Evolutionary conservation across 1,139 yeast species (phyloP).

Genomic region (Schwanniomyces etchellsii): DNA sequence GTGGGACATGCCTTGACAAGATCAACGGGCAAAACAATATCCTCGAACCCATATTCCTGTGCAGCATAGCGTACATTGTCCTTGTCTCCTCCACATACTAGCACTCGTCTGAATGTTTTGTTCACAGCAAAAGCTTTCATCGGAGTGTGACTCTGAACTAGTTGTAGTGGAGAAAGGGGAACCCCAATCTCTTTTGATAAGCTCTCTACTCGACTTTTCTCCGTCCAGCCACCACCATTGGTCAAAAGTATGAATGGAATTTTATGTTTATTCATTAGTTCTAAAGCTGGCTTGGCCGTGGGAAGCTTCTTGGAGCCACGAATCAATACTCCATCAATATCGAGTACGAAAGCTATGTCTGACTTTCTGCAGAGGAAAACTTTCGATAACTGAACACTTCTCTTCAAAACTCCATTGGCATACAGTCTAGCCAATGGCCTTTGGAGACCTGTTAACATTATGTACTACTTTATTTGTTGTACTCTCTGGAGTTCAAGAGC

Average conservation of each 20-base stretch:
- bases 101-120: slow-evolving; percentile 49
- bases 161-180: slow-evolving; percentile 53
- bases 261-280: slow-evolving; percentile 45
- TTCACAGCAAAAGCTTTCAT: slow-evolving; percentile 52
- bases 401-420: no score
- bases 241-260: slow-evolving; percentile 83
- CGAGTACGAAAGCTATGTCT: slow-evolving; percentile 25
- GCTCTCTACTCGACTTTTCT: slow-evolving; percentile 52
- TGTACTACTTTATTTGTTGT: no score
- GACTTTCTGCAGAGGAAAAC: background rate
- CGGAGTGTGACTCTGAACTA: slow-evolving; percentile 91
- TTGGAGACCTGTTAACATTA: no score
- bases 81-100: slow-evolving; percentile 80
- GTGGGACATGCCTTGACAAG: slow-evolving; percentile 51
- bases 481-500: no score
- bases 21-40: slow-evolving; percentile 75
- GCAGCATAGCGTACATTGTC: slow-evolving; percentile 73
- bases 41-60: slow-evolving; percentile 68
- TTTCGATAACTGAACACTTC: background rate
- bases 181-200: slow-evolving; percentile 49
- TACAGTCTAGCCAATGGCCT: no score
- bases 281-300: slow-evolving; percentile 61
- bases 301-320: slow-evolving; percentile 71
- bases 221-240: slow-evolving; percentile 89
- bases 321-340: slow-evolving; percentile 87